Evolutionary conservation across 2,329 filamentous ascomycete species (phyloP), one percentile per base, ranked within the genome.

Genomic region (Penicillium sp.): DNA sequence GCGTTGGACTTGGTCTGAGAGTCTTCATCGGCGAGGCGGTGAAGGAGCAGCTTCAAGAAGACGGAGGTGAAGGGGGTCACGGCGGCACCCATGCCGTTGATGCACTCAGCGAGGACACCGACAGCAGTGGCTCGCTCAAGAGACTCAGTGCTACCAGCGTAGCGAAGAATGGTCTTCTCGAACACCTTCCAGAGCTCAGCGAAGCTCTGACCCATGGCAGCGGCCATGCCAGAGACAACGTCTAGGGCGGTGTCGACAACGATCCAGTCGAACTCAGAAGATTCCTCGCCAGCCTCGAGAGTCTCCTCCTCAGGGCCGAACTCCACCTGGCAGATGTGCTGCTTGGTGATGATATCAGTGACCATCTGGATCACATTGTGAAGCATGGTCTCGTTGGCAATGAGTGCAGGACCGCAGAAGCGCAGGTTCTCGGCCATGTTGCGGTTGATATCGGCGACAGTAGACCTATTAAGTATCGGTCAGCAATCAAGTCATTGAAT

Each of bases 221-320:
- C 86, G 21, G 93, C 88, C 41, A 97, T 84, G 38, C 90, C 91
- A 51, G 91, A 91, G 50, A 97, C 82, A 47, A 96, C 91, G 65
- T 97, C 94, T 55, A 97, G 85, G 36, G 91, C 93, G 10, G 92
- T 96, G 79, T 99, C 94, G 54, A 97, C 89, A 51, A 96, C 89
- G 19, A 97, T 85, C 94, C 94, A 97, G 80, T 97, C 94, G 70
- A 96, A 96, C 79, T 99, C 94, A 2, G 93, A 96, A 31, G 89
- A 89, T 73, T 92, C 93, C 49, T 86, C 81, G 55, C 89, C 86
- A 10, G 87, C 81, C n/a, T 87, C 86, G 55, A 86, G 83, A 61
- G 89, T 85, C 66, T 93, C 92, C 55, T 90, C 89, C 61, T 91
- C 88, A 59, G 90, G 89, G 45, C 89, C 90, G 23, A 96, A 85